A percentile compares a stretch with the other conserved stretches of the same genome.
These are phyloP conservation scores for Penicillium sclerotigenum DNA, from an alignment of 2,329 filamentous ascomycete species.

Conservation along the genomic window DNA sequence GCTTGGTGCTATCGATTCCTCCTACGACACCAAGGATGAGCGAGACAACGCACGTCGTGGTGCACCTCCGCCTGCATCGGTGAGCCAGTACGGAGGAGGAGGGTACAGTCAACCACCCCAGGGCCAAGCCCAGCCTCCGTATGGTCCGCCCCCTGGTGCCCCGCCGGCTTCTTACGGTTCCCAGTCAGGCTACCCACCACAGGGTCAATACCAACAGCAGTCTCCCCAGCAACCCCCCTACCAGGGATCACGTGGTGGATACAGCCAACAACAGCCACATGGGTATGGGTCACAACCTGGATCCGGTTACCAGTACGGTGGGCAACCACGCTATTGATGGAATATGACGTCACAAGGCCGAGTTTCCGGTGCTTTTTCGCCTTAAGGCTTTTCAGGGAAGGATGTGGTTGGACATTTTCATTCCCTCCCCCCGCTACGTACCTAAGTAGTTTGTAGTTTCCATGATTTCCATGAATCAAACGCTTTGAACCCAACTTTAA, in stretches of 20 bases:
- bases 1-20: conserved; percentile 63
- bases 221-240: conserved; percentile 9
- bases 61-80: conserved; percentile 29
- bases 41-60: conserved; percentile 44
- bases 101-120: conserved; percentile 25
- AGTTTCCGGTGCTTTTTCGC: not conserved
- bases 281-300: conserved; percentile 23
- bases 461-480: not conserved
- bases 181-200: conserved; percentile 12
- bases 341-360: conserved; percentile 13
- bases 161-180: conserved; percentile 9
- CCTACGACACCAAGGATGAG: conserved; percentile 65
- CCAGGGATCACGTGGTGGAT: conserved; percentile 12
- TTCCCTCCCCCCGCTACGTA: not conserved
- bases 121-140: conserved; percentile 23
- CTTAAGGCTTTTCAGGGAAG: not conserved
- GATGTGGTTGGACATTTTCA: not conserved
- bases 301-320: conserved; percentile 19
- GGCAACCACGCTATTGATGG: conserved; percentile 22
- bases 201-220: conserved; percentile 1
- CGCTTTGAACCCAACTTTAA: not conserved
- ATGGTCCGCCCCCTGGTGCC: conserved; percentile 19
- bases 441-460: too few relatives aligned
- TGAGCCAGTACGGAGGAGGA: conserved; percentile 37
- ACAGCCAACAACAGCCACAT: conserved; percentile 24